Base-by-base conservation (phyloP, 1,139 yeast species). In the Candida buenavistaensis region DNA sequence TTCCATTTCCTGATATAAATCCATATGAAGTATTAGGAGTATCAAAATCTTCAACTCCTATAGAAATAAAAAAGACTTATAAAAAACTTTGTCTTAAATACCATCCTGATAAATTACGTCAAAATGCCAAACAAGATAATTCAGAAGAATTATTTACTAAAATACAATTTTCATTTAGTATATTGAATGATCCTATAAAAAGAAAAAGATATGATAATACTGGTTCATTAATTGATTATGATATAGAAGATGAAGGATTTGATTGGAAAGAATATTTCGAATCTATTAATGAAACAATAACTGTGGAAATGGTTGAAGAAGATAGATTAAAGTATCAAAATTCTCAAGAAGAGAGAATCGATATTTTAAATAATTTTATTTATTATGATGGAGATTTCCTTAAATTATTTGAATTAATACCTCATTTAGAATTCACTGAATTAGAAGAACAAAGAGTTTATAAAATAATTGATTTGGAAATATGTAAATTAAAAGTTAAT, bases 51-150 rank as follows among this genome's bases (percentile, higher is more conserved):
- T 68, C 78, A 2, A 58, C 78, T 2, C 77, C 75, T 1, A 59
- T 73, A 1, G 82, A 74, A 12, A 74, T 88, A 47, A 85, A 82
- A 52, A 79, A 75, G 50, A 78, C 89, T 0, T 88, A 88, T 57
- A 78, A 89, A 47, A 77, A 75, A 43, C 62, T 78, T 26, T 87
- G 95, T 47, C 68, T 88, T 28, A 64, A 70, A 41, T 73, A 75
- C 43, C 96, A 88, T 54, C 96, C 96, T 0, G 96, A 88, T 57
- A 88, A 87, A 53, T 53, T 74, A 28, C 68, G 64, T 39, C 77
- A 75, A 40, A 29, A 35, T 23, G 13, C 28, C 6, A 14, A 27
- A 3, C 64, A 54, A 23, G 71, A 74, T 40, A 64, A 19, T 6
- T 27, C 30, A 15, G 62, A 39, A 19, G 63, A 57, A n/a, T 50